phyloP scores from a whole-genome alignment of 495 filamentous ascomycete genomes.

The Bacidia rubella region DNA sequence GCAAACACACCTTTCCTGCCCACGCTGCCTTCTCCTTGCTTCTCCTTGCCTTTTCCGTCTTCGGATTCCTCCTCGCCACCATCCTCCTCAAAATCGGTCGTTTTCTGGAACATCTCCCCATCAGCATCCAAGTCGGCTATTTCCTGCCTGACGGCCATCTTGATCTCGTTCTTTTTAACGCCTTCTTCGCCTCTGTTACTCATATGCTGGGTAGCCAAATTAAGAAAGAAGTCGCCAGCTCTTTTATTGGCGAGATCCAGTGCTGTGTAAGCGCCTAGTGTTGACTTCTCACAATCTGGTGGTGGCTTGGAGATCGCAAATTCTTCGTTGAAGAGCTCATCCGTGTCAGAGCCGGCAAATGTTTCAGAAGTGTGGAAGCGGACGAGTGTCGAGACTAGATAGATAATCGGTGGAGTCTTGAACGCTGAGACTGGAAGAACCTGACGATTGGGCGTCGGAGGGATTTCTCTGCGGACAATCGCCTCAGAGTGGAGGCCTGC shows the following conservation, averaged over 20 bases:
- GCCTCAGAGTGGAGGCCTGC: neutral
- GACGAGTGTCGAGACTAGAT: neutral
- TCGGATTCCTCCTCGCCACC: neutral
- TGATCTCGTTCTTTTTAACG: neutral
- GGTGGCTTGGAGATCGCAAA: neutral
- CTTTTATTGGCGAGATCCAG: neutral
- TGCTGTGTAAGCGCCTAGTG: neutral
- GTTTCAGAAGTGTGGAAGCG: neutral
- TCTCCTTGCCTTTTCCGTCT: neutral
- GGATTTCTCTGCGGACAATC: conserved; percentile 1
- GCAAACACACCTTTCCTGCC: neutral
- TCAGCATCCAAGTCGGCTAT: neutral
- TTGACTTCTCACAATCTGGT: neutral
- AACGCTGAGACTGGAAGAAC: conserved; percentile 1
- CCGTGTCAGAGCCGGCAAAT: neutral
- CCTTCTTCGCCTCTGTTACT: neutral
- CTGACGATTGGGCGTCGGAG: neutral
- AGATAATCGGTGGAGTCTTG: neutral
- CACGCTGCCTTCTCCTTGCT: neutral
- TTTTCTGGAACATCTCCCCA: neutral
- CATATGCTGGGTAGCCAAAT: neutral
- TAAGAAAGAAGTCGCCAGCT: conserved; percentile 1
- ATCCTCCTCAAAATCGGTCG: neutral
- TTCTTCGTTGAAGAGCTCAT: neutral
- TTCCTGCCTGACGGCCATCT: neutral